These are phyloP conservation scores for Volutella citrinella DNA, from an alignment of 2,329 filamentous ascomycete genomes.

Conservation along the genomic window DNA sequence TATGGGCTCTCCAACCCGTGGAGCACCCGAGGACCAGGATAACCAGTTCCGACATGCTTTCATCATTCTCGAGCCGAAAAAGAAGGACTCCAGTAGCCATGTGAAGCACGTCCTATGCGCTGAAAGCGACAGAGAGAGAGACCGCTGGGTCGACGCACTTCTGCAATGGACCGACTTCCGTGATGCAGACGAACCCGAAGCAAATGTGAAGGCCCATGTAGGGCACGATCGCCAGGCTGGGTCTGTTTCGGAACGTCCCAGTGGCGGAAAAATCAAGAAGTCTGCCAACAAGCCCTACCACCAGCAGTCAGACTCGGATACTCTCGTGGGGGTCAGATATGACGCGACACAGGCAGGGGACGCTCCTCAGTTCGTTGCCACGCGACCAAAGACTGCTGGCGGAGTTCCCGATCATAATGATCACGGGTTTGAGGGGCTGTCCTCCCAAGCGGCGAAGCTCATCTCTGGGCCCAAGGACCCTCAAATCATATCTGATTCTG, in stretches of 20 bases:
- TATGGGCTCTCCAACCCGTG: constrained; percentile 59
- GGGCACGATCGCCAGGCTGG: constrained; percentile 40
- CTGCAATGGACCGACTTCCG: constrained; percentile 83
- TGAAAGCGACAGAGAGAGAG: constrained; percentile 88
- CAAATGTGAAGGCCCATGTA: constrained; percentile 24
- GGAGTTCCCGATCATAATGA: constrained; percentile 34
- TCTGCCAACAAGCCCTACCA: constrained; percentile 32
- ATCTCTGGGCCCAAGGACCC: constrained; percentile 88
- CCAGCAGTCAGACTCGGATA: constrained; percentile 40
- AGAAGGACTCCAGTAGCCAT: constrained; percentile 84
- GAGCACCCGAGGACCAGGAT: constrained; percentile 67
- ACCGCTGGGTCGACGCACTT: constrained; percentile 89
- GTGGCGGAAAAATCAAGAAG: constrained; percentile 29
- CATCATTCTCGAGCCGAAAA: constrained; percentile 90
- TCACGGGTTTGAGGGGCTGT: constrained; percentile 32
- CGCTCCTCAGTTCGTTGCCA: constrained; percentile 41
- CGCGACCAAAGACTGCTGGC: constrained; percentile 35
- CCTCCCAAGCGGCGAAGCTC: constrained; percentile 39
- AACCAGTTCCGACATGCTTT: constrained; percentile 98
- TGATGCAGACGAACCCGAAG: constrained; percentile 52
- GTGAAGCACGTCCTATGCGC: constrained; percentile 94
- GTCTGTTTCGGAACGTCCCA: constrained; percentile 25
- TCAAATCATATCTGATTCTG: constrained; percentile 75
- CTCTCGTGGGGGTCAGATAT: constrained; percentile 57
- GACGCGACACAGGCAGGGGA: constrained; percentile 53